A percentile compares a stretch with the other conserved stretches of the same genome.
These are phyloP conservation scores for Penicillium sp. DNA, from an alignment of 2,329 filamentous ascomycete species.

Conservation along the genomic window DNA sequence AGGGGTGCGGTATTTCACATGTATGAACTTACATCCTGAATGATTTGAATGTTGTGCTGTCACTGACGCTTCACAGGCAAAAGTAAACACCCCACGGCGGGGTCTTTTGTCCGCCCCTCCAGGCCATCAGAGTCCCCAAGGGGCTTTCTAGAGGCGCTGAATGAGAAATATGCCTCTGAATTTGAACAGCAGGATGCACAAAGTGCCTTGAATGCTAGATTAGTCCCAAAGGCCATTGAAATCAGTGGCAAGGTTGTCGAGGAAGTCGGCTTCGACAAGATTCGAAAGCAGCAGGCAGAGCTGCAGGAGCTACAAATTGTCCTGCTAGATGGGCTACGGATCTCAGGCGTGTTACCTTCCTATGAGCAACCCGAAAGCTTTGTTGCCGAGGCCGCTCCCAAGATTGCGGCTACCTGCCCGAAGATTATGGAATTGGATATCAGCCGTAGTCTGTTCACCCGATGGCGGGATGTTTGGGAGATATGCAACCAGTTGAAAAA, in stretches of 20 bases:
- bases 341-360: conserved; percentile 46
- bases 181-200: conserved; percentile 35
- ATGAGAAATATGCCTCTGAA: conserved; percentile 78
- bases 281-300: conserved; percentile 73
- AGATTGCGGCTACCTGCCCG: conserved; percentile 59
- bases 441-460: conserved; percentile 77
- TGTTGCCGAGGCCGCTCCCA: conserved; percentile 24
- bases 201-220: neutral
- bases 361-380: conserved; percentile 16
- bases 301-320: conserved; percentile 77
- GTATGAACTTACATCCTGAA: conserved; percentile 48
- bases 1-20: conserved; percentile 77
- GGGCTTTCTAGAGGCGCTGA: conserved; percentile 77
- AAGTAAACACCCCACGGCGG: conserved; percentile 67
- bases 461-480: conserved; percentile 64
- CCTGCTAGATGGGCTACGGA: conserved; percentile 74
- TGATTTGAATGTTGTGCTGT: neutral
- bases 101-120: conserved; percentile 82
- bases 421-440: conserved; percentile 75
- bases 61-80: conserved; percentile 50
- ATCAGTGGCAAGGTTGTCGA: conserved; percentile 82
- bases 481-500: conserved; percentile 71
- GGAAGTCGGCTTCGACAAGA: conserved; percentile 94
- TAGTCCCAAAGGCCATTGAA: conserved; percentile 59
- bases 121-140: conserved; percentile 67